Evolutionary conservation across 306 rosid species (phyloP), one percentile per base, ranked within the genome.

Genomic region (Rosa lucieae): DNA sequence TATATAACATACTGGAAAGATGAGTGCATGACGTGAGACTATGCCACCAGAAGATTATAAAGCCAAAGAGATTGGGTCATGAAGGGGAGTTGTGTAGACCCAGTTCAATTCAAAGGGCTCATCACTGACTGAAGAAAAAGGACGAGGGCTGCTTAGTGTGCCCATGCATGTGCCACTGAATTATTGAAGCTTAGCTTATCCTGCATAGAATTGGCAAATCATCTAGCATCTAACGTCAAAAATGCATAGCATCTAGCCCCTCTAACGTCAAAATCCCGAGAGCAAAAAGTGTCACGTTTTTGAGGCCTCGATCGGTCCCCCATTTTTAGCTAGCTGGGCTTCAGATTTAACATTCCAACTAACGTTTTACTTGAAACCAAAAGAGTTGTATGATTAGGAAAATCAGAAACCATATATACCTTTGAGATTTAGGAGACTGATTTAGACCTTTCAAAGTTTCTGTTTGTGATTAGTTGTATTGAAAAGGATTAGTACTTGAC

Each of bases 161-260:
- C 68, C 17, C 18, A 39, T 66, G 89, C 91, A 90, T 92, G 94
- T 90, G 97, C 85, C 76, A 17, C 83, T 89, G 79, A 90, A 94
- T 89, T 85, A 94, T 92, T 90, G 92, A 84, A 65, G 62, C 26
- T 77, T 63, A 35, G 69, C 42, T 63, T 32, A 35, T 20, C 69
- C 69, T 29, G 42, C 18, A 77, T 52, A 87, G 79, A 76, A 77
- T 52, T 35, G 74, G 76, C 76, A 58, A 40, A 74, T 77, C 81
- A 67, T 75, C 73, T 74, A 78, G 87, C 88, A 84, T 80, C 79
- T 58, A 3, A 47, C 44, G 5, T 32, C 23, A 1, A 49, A 72
- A 49, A 72, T 11, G 78, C 47, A 51, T 42, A 70, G 74, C 75
- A 65, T 72, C 78, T 78, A 77, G 85, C 84, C 81, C 78, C 80